Evolutionary conservation across 2,329 filamentous ascomycete species (phyloP).

Genomic region (Botrytis byssoidea): DNA sequence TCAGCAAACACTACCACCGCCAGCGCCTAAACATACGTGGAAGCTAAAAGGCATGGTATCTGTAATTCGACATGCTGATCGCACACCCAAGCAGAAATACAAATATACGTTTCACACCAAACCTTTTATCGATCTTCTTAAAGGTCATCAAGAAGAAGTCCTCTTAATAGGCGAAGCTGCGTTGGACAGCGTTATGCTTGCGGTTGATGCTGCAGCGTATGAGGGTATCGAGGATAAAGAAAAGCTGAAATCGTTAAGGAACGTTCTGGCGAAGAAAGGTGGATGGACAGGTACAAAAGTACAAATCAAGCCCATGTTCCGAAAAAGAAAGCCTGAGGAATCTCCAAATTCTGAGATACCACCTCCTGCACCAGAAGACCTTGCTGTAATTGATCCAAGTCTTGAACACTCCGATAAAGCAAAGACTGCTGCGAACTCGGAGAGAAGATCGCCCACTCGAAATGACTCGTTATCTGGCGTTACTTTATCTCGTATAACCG

Average conservation of each 20-base stretch:
- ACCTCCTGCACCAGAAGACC: conserved; percentile 3
- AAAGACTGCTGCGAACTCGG: conserved; percentile 22
- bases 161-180: conserved; percentile 89
- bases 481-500: conserved; percentile 90
- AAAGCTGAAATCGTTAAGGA: conserved; percentile 82
- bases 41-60: conserved; percentile 97
- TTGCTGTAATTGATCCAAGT: not conserved
- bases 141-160: conserved; percentile 94
- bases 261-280: conserved; percentile 88
- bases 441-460: conserved; percentile 55
- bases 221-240: conserved; percentile 79
- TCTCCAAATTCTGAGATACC: not conserved
- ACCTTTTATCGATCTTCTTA: conserved; percentile 91
- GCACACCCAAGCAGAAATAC: conserved; percentile 98
- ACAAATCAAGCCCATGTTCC: conserved; percentile 99
- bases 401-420: conserved; percentile 19
- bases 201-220: conserved; percentile 76
- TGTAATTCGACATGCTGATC: conserved; percentile 92
- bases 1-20: conserved; percentile 45
- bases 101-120: conserved; percentile 98
- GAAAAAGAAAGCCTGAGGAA: conserved; percentile 74
- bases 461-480: conserved; percentile 86
- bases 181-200: conserved; percentile 81
- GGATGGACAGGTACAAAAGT: conserved; percentile 95
- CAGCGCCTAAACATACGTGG: conserved; percentile 87